Evolutionary conservation across 1,284 basidiomycete species (phyloP).

Genomic region (Ceratobasidium sp.): DNA sequence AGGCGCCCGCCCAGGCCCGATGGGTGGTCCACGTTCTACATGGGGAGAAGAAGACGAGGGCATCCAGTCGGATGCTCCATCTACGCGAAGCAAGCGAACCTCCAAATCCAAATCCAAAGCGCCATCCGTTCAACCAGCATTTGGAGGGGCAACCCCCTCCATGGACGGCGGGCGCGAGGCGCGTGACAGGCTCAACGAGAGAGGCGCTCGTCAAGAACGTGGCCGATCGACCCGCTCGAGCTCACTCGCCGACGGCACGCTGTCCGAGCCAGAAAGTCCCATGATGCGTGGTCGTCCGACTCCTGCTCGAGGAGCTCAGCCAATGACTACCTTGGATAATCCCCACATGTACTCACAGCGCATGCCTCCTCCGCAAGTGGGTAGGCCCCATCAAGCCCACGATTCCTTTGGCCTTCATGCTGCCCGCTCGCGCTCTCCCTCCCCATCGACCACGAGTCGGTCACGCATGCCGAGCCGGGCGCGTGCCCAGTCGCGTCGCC

Average conservation of each 20-base stretch:
- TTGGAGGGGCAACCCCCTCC: background rate
- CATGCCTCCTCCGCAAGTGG: background rate
- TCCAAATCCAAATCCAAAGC: background rate
- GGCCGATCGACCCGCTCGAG: background rate
- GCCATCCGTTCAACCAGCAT: background rate
- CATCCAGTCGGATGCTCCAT: conserved; percentile 28
- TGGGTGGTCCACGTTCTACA: background rate
- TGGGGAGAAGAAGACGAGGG: conserved; percentile 30
- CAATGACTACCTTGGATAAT: background rate
- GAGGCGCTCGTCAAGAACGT: background rate
- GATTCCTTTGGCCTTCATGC: background rate
- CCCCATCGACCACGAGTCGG: conserved; percentile 3
- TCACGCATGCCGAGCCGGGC: conserved; percentile 19
- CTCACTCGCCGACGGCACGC: conserved; percentile 27
- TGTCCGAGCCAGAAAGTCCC: conserved; percentile 18
- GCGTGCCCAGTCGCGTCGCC: conserved; percentile 24
- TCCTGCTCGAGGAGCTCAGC: conserved; percentile 1
- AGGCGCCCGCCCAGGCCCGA: background rate
- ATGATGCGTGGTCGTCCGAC: background rate
- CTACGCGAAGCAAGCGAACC: conserved; percentile 18
- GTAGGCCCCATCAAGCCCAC: background rate
- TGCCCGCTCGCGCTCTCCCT: conserved; percentile 22
- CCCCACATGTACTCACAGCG: background rate
- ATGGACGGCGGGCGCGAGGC: conserved; percentile 35
- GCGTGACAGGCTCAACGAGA: conserved; percentile 19